phyloP scores from a whole-genome alignment of 2,329 filamentous ascomycete species.

The Ramularia endophylla region DNA sequence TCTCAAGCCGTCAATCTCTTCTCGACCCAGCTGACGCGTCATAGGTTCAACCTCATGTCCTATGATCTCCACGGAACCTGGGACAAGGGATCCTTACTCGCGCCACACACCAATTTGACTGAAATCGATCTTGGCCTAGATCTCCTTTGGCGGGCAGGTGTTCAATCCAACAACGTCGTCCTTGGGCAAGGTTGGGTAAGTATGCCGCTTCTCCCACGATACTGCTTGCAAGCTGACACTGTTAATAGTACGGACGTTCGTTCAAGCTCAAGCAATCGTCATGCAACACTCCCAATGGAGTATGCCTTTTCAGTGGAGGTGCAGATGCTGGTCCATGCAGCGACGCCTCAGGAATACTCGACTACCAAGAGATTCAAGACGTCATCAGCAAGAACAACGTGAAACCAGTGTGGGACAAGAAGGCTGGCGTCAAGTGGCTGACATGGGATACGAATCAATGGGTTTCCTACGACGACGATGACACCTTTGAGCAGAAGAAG shows the following conservation, averaged over 20 bases:
- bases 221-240: no score
- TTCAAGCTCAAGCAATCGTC: constrained; percentile 25
- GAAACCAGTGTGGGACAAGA: constrained; percentile 12
- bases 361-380: constrained; percentile 19
- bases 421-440: constrained; percentile 29
- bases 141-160: constrained; percentile 41
- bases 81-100: constrained; percentile 26
- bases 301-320: constrained; percentile 11
- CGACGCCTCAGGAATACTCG: constrained; percentile 14
- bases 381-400: constrained; percentile 14
- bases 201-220: no score
- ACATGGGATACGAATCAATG: constrained; percentile 33
- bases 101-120: constrained; percentile 37
- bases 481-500: constrained; percentile 32
- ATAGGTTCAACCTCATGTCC: constrained; percentile 38
- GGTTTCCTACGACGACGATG: constrained; percentile 35
- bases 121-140: constrained; percentile 40
- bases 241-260: constrained; percentile 37
- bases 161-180: constrained; percentile 37
- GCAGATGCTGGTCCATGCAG: constrained; percentile 25
- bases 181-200: constrained; percentile 39
- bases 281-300: constrained; percentile 14
- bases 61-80: constrained; percentile 44
- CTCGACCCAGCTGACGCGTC: no score
- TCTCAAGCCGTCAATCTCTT: no score